A percentile compares a stretch with the other conserved stretches of the same genome.
These are phyloP conservation scores for Cladosporium halotolerans DNA, from an alignment of 2,329 filamentous ascomycete species.

Conservation along the genomic window DNA sequence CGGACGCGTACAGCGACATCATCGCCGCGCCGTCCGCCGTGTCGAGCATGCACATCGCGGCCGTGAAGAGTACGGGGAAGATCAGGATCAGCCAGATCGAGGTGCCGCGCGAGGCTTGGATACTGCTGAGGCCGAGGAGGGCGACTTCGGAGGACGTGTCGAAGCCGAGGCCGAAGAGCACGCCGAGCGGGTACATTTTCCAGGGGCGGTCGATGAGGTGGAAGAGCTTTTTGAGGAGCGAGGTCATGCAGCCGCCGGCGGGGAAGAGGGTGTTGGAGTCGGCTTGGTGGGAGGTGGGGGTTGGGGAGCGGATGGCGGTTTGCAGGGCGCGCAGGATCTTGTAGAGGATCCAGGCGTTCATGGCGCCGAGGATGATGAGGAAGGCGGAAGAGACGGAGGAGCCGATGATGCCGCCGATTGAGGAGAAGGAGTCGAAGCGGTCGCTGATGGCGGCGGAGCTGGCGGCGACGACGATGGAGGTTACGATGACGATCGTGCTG, in stretches of 20 bases:
- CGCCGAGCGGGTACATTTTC: conserved; percentile 92
- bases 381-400: conserved; percentile 81
- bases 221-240: conserved; percentile 69
- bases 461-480: conserved; percentile 84
- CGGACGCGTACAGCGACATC: conserved; percentile 87
- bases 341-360: conserved; percentile 81
- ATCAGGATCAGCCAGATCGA: conserved; percentile 91
- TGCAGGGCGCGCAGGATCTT: conserved; percentile 65
- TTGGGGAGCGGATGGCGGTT: conserved; percentile 48
- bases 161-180: conserved; percentile 84
- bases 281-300: conserved; percentile 32
- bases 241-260: conserved; percentile 68
- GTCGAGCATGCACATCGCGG: conserved; percentile 91
- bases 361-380: conserved; percentile 71
- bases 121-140: conserved; percentile 78
- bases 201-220: conserved; percentile 67
- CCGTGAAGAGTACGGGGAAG: conserved; percentile 85
- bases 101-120: conserved; percentile 79
- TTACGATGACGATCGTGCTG: conserved; percentile 86
- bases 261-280: conserved; percentile 52
- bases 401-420: conserved; percentile 81
- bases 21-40: conserved; percentile 90
- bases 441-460: conserved; percentile 77
- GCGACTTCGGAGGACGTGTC: conserved; percentile 95
- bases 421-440: conserved; percentile 72